phyloP scores from a whole-genome alignment of 1,284 basidiomycete species.

The Papiliotrema flavescens region DNA sequence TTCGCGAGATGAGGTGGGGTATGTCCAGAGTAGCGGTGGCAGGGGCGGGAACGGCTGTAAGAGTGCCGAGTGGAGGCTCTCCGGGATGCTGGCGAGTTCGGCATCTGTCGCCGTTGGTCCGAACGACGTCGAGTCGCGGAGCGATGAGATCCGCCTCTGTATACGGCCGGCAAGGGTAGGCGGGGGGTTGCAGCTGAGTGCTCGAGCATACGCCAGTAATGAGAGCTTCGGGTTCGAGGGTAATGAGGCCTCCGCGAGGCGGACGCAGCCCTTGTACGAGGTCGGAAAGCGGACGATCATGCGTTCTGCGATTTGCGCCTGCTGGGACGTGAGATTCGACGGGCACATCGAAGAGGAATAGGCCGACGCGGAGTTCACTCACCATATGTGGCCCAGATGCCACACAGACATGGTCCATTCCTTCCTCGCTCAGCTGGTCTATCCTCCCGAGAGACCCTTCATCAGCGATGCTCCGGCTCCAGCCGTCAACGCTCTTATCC shows the following conservation, averaged over 20 bases:
- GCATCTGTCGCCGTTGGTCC: constrained; percentile 52
- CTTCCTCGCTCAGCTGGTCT: constrained; percentile 50
- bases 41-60: constrained; percentile 8
- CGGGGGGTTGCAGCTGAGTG: constrained; percentile 47
- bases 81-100: constrained; percentile 38
- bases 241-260: constrained; percentile 54
- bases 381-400: background rate
- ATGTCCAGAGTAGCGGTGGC: constrained; percentile 35
- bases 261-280: constrained; percentile 54
- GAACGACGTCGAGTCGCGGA: constrained; percentile 50
- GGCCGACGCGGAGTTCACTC: background rate
- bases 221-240: constrained; percentile 52
- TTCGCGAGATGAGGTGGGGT: constrained; percentile 9
- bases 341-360: background rate
- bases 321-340: constrained; percentile 1
- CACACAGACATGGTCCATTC: constrained; percentile 46
- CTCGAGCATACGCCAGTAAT: constrained; percentile 57
- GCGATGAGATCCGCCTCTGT: constrained; percentile 9
- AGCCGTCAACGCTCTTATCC: background rate
- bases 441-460: background rate
- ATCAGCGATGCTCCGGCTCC: background rate
- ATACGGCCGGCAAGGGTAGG: too few species aligned
- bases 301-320: constrained; percentile 31
- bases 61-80: background rate
- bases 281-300: constrained; percentile 44